Evolutionary conservation across 129 eudicot genomes (phyloP).

Genomic region (Arctium lappa): DNA sequence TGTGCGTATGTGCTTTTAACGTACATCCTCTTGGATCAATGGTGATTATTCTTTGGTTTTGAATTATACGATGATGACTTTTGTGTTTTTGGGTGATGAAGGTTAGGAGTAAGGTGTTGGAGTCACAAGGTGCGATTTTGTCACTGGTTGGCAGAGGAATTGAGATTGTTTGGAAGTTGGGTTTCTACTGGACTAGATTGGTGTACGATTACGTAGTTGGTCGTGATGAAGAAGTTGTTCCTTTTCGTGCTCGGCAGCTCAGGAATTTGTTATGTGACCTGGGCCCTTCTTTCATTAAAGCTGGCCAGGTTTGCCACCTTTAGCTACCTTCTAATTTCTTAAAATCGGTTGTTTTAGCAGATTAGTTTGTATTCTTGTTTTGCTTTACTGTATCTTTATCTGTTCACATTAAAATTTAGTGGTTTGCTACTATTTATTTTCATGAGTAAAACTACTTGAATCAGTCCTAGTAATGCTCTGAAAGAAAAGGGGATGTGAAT

Average conservation of each 20-base stretch:
- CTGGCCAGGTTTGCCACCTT: slow-evolving; percentile 74
- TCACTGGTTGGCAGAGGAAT: slow-evolving; percentile 86
- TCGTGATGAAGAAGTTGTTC: slow-evolving; percentile 97
- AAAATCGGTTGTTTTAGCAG: background rate
- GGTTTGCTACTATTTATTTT: background rate
- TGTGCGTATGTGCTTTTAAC: no score
- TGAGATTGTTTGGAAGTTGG: slow-evolving; percentile 92
- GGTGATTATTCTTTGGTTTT: background rate
- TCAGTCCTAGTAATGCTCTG: background rate
- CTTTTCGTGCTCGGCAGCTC: slow-evolving; percentile 92
- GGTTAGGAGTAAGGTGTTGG: slow-evolving; percentile 95
- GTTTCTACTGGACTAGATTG: slow-evolving; percentile 83
- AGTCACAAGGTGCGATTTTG: slow-evolving; percentile 76
- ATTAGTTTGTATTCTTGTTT: background rate
- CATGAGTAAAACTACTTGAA: background rate
- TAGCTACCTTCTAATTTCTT: background rate
- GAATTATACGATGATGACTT: background rate
- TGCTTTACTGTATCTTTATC: background rate
- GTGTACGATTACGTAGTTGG: slow-evolving; percentile 86
- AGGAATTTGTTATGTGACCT: slow-evolving; percentile 79
- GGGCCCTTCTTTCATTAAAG: slow-evolving; percentile 98
- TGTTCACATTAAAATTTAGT: background rate
- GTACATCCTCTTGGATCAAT: slow-evolving; percentile 13
- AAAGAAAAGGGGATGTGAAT: background rate
- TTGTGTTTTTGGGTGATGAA: slow-evolving; percentile 32